A percentile compares a stretch with the other conserved stretches of the same genome.
phyloP scores from a whole-genome alignment of 306 rosid species.

The Vigna angularis region DNA sequence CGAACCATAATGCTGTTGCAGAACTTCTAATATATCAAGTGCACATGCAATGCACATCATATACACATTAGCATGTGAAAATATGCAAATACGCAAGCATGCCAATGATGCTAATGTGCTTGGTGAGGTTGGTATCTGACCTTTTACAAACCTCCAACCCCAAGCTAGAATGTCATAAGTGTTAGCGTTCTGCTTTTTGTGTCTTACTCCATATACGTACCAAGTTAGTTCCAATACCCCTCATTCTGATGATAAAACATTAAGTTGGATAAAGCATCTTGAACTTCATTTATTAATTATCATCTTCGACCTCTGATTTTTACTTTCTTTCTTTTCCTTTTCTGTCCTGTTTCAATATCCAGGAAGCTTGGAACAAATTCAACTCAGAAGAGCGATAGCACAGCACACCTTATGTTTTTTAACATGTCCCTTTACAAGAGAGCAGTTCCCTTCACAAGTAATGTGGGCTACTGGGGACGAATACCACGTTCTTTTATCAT shows the following conservation, averaged over 20 bases:
- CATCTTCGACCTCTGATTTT: neutral
- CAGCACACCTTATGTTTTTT: conserved; percentile 38
- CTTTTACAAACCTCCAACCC: conserved; percentile 7
- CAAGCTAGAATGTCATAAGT: conserved; percentile 11
- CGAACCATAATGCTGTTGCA: conserved; percentile 32
- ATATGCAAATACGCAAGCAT: neutral
- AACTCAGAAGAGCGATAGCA: conserved; percentile 90
- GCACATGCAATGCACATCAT: conserved; percentile 32
- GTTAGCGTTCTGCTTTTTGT: conserved; percentile 20
- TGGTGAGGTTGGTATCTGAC: conserved; percentile 6
- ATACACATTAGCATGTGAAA: conserved; percentile 24
- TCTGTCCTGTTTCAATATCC: conserved; percentile 24
- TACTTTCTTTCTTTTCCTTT: neutral
- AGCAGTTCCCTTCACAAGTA: conserved; percentile 23
- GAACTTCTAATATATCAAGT: conserved; percentile 30
- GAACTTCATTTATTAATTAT: conserved; percentile 9
- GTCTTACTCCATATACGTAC: neutral
- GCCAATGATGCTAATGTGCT: neutral
- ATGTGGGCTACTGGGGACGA: conserved; percentile 1
- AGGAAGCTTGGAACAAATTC: conserved; percentile 99
- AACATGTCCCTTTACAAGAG: conserved; percentile 1
- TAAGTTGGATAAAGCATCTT: conserved; percentile 9
- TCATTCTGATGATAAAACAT: conserved; percentile 12
- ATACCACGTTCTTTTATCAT: conserved; percentile 43
- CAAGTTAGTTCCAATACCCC: conserved; percentile 22